phyloP scores from a whole-genome alignment of 177 flowering plant species.

The Vitis hybrid region DNA sequence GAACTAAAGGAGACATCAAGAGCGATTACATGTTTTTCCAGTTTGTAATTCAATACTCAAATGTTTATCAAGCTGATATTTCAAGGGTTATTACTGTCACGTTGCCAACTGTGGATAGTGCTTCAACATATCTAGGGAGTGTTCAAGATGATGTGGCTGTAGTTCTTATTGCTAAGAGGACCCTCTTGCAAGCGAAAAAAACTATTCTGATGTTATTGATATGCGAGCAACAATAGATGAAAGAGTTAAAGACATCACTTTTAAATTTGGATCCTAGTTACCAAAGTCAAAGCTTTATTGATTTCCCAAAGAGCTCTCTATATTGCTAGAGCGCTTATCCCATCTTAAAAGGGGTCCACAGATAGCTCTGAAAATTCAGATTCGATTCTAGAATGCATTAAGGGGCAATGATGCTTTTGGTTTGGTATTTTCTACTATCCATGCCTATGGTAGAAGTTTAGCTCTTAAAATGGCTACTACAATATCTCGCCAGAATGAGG shows the following conservation, averaged over 20 bases:
- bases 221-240: conserved; percentile 77
- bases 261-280: conserved; percentile 56
- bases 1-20: conserved; percentile 71
- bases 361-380: no score
- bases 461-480: no score
- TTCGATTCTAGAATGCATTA: no score
- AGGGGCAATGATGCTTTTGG: no score
- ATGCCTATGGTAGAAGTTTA: no score
- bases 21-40: conserved; percentile 76
- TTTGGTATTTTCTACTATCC: no score
- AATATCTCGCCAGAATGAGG: no score
- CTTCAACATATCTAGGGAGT: conserved; percentile 84
- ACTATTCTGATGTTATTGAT: conserved; percentile 58
- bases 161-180: conserved; percentile 83
- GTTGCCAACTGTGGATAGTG: conserved; percentile 82
- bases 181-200: conserved; percentile 64
- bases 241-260: conserved; percentile 83
- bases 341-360: conserved; percentile 90
- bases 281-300: conserved; percentile 69
- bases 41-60: conserved; percentile 70
- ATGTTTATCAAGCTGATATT: conserved; percentile 77
- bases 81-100: conserved; percentile 78
- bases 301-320: conserved; percentile 83
- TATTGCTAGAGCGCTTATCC: conserved; percentile 77
- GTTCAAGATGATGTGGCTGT: conserved; percentile 87